Conservation (phyloP, 2,329 filamentous ascomycete species). For the Aspergillus piperis region DNA sequence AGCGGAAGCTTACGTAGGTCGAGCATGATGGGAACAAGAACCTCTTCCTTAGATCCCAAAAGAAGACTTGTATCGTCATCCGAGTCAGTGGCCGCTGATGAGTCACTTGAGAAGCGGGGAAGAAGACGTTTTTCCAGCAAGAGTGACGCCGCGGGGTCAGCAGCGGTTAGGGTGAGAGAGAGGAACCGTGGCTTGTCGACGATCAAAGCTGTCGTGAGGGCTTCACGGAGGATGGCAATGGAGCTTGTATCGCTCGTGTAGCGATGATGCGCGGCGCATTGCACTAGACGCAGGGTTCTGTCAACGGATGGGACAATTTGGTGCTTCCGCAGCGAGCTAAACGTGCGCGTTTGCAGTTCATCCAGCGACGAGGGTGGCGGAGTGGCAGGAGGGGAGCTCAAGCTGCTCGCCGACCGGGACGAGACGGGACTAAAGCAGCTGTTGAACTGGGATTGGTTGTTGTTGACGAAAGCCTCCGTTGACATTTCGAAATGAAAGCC, state of each 20-base stretch:
- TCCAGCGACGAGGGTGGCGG: constrained; percentile 75
- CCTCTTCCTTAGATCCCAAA: constrained; percentile 69
- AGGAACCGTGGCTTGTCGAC: constrained; percentile 51
- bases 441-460: constrained; percentile 51
- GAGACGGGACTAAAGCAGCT: constrained; percentile 37
- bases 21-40: constrained; percentile 81
- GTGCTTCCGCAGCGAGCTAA: constrained; percentile 75
- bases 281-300: constrained; percentile 69
- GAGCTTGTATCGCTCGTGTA: constrained; percentile 43
- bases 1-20: constrained; percentile 78
- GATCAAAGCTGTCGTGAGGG: constrained; percentile 40
- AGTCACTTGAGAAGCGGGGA: constrained; percentile 69
- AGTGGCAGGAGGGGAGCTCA: constrained; percentile 57
- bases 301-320: constrained; percentile 74
- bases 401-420: constrained; percentile 25
- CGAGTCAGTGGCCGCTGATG: constrained; percentile 35
- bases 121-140: constrained; percentile 52
- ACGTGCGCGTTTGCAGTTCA: constrained; percentile 81
- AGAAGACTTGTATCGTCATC: constrained; percentile 63
- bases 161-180: constrained; percentile 48
- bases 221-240: constrained; percentile 41
- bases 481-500: constrained; percentile 81
- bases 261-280: constrained; percentile 70
- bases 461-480: constrained; percentile 67
- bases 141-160: constrained; percentile 49